A percentile compares a stretch with the other conserved stretches of the same genome.
These are phyloP conservation scores for Pseudonitzschia pungens DNA, from an alignment of 108 stramenopile genomes.

Conservation along the genomic window DNA sequence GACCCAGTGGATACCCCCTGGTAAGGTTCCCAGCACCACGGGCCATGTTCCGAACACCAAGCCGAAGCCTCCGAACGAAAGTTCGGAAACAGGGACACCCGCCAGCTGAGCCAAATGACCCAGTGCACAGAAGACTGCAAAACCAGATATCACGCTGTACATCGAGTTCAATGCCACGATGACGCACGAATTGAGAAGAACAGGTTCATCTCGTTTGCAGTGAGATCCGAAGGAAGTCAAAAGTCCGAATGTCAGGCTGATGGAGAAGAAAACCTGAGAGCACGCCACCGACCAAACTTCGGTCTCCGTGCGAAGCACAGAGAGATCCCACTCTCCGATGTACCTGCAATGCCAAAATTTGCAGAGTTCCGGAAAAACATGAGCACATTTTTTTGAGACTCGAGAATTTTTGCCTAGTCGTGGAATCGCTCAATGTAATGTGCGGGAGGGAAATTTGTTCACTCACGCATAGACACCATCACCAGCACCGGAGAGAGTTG, in stretches of 20 bases:
- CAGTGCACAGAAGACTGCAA: slow-evolving; percentile 60
- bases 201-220: slow-evolving; percentile 47
- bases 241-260: slow-evolving; percentile 53
- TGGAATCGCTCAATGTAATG: too few species aligned
- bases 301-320: slow-evolving; percentile 33
- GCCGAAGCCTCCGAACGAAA: slow-evolving; percentile 35
- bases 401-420: too few species aligned
- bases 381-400: too few species aligned
- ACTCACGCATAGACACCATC: slow-evolving; percentile 40
- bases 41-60: slow-evolving; percentile 62
- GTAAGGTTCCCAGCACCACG: slow-evolving; percentile 51
- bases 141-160: slow-evolving; percentile 57
- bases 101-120: slow-evolving; percentile 44
- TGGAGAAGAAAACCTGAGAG: slow-evolving; percentile 66
- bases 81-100: slow-evolving; percentile 26
- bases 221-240: slow-evolving; percentile 63
- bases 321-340: slow-evolving; percentile 53
- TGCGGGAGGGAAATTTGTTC: neutral
- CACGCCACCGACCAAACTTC: slow-evolving; percentile 62
- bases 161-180: slow-evolving; percentile 45
- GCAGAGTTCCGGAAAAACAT: too few species aligned
- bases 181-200: slow-evolving; percentile 47
- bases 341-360: slow-evolving; percentile 17
- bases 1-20: slow-evolving; percentile 52
- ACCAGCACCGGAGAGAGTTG: slow-evolving; percentile 35